phyloP scores from a whole-genome alignment of 345 rosid genomes.

The Hypericum perforatum region DNA sequence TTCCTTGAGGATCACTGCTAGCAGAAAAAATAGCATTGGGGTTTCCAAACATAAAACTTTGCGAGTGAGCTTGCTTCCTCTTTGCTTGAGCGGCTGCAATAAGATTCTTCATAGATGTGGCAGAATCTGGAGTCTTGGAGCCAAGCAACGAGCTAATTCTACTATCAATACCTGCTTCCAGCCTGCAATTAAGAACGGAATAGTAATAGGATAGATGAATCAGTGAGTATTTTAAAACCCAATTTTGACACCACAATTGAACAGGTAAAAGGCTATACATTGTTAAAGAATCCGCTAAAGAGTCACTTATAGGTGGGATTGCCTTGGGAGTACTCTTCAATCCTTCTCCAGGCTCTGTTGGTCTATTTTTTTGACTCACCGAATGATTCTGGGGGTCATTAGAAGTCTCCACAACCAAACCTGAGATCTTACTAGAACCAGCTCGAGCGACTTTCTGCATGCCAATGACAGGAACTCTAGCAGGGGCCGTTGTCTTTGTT shows the following conservation, averaged over 20 bases:
- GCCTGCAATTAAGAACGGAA: constrained; percentile 24
- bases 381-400: constrained; percentile 36
- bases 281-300: constrained; percentile 27
- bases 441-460: constrained; percentile 36
- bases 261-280: constrained; percentile 26
- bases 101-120: constrained; percentile 64
- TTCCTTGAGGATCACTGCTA: constrained; percentile 30
- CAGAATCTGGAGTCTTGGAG: constrained; percentile 51
- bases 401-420: constrained; percentile 25
- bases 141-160: constrained; percentile 27
- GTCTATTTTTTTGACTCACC: constrained; percentile 34
- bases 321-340: constrained; percentile 39
- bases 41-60: constrained; percentile 36
- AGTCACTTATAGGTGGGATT: constrained; percentile 26
- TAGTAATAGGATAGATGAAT: constrained; percentile 1
- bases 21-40: constrained; percentile 25
- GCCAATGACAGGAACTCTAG: constrained; percentile 30
- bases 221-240: constrained; percentile 5
- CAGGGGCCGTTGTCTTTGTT: constrained; percentile 22
- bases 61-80: constrained; percentile 67
- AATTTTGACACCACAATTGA: constrained; percentile 31
- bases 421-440: constrained; percentile 32
- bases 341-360: constrained; percentile 40
- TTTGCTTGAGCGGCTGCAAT: constrained; percentile 95
- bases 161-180: constrained; percentile 33